Conservation (phyloP, 257 asterid genomes). For the Asclepias syriaca region DNA sequence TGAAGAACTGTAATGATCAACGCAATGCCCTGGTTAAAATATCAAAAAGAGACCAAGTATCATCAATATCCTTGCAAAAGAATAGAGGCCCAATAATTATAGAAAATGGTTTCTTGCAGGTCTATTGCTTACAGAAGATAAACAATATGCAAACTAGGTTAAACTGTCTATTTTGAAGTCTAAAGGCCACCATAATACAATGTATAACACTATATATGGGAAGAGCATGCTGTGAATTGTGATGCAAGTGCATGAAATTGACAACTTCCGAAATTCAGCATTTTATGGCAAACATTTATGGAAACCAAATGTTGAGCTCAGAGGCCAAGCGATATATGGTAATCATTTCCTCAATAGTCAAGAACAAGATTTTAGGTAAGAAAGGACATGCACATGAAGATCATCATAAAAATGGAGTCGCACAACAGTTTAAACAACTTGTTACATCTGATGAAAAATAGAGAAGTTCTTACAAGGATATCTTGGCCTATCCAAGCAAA, state of each 20-base stretch:
- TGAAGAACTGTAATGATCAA: conserved; percentile 94
- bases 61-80: conserved; percentile 7
- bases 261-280: background rate
- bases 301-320: background rate
- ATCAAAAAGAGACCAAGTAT: conserved; percentile 3
- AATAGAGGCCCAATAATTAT: background rate
- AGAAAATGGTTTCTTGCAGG: background rate
- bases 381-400: background rate
- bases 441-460: background rate
- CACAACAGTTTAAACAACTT: background rate
- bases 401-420: background rate
- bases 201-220: background rate
- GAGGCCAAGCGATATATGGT: background rate
- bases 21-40: conserved; percentile 70
- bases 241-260: background rate
- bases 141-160: background rate
- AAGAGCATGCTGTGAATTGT: background rate
- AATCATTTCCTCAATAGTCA: background rate
- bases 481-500: conserved; percentile 99
- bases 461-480: conserved; percentile 65
- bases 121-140: background rate
- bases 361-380: background rate
- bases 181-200: background rate
- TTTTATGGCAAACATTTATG: background rate
- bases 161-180: background rate